Evolutionary conservation across 805 yeast species (phyloP), one percentile per base, ranked within the genome.

Genomic region (Nakazawaea ishiwadae): DNA sequence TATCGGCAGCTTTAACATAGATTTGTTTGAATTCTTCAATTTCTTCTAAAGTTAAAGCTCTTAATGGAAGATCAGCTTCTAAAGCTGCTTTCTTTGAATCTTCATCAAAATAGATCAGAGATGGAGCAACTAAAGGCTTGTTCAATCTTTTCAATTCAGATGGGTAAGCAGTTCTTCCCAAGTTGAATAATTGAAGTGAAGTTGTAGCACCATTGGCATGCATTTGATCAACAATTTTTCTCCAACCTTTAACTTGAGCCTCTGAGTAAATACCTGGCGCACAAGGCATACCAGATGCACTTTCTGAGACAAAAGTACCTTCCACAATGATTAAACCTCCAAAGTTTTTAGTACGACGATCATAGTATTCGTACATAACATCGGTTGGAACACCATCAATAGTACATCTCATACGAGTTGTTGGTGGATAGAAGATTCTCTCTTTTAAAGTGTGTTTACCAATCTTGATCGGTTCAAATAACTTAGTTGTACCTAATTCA

Each of bases 231-330:
- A 65, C 71, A 35, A 70, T 56, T 17, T 51, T 52, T 35, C 57
- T 60, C 44, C 64, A 54, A 16, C 59, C 59, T 6, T 42, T 37
- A 1, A 76, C 77, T 37, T 72, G 77, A 17, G 56, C 63, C 43
- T 73, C 77, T 26, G 50, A 62, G 68, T 66, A 73, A 20, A 76
- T 44, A 1, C 79, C 80, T 24, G 69, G 49, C 44, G 62, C 66
- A 44, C 56, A 62, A 59, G 37, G 68, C 54, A 35, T 4, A 36
- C 48, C 44, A 14, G 59, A 48, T 9, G 55, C 39, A 24, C 33
- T 35, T 15, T 27, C 33, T 4, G 38, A 39, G 26, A 39, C 27
- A 16, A 35, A 37, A 6, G 46, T 39, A 11, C 37, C 40, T 33
- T 39, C 46, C 5, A 32, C 61, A 47, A 75, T 66, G 17, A 76